Evolutionary conservation across 1,139 yeast genomes (phyloP).

Genomic region (Geotrichum restrictum): DNA sequence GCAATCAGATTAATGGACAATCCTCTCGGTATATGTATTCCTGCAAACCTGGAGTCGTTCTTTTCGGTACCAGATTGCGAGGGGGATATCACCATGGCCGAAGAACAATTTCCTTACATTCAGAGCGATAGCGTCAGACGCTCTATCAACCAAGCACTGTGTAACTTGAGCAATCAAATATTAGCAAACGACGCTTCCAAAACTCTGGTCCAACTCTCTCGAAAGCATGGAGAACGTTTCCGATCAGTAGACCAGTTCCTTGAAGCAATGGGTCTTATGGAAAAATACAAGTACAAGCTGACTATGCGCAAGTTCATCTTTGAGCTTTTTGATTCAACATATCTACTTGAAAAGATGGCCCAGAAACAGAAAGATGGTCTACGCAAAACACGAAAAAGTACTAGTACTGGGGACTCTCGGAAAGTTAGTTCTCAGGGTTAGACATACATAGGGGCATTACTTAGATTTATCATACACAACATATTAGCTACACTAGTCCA

Average conservation of each 20-base stretch:
- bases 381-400: neutral
- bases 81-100: conserved; percentile 23
- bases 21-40: conserved; percentile 47
- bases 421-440: neutral
- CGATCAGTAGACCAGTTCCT: conserved; percentile 54
- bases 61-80: conserved; percentile 19
- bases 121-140: conserved; percentile 44
- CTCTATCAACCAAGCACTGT: conserved; percentile 52
- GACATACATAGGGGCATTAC: too few species aligned
- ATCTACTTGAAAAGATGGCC: conserved; percentile 49
- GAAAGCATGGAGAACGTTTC: conserved; percentile 53
- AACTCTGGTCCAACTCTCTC: conserved; percentile 56
- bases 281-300: conserved; percentile 61
- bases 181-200: conserved; percentile 61
- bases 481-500: too few species aligned
- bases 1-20: conserved; percentile 51
- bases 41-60: conserved; percentile 26
- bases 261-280: conserved; percentile 60
- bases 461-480: too few species aligned
- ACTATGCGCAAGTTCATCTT: conserved; percentile 63
- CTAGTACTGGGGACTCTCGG: neutral
- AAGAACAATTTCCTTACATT: conserved; percentile 22
- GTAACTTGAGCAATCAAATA: conserved; percentile 61
- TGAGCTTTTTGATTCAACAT: conserved; percentile 59
- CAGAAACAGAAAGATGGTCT: neutral